Evolutionary conservation across 2,329 filamentous ascomycete genomes (phyloP).

Genomic region (Orbilia blumenaviensis): DNA sequence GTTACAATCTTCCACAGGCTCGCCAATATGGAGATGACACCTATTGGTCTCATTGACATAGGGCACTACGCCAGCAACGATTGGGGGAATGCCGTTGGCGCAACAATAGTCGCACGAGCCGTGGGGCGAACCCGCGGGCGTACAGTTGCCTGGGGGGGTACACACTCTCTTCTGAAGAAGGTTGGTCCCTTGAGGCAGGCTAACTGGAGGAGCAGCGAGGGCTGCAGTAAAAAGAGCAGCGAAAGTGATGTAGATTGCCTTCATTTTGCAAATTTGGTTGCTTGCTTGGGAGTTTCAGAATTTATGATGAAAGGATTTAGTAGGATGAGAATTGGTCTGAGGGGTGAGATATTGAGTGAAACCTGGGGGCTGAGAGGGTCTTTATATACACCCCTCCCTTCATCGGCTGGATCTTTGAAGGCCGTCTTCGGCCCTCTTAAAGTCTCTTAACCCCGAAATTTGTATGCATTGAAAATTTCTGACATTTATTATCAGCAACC

Average conservation of each 20-base stretch:
- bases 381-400: not conserved
- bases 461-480: no score
- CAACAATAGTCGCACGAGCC: not conserved
- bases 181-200: not conserved
- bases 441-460: no score
- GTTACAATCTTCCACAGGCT: not conserved
- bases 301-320: no score
- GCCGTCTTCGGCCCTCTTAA: no score
- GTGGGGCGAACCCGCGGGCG: not conserved
- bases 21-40: not conserved
- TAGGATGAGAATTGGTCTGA: not conserved
- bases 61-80: no score
- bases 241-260: not conserved
- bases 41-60: not conserved
- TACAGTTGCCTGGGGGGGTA: not conserved
- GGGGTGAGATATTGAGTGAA: not conserved
- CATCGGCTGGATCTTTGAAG: no score
- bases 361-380: not conserved
- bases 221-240: not conserved
- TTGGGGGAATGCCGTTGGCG: not conserved
- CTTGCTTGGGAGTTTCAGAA: not conserved
- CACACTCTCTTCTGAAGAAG: not conserved
- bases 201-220: not conserved
- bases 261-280: not conserved
- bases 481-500: no score